phyloP scores from a whole-genome alignment of 2,329 filamentous ascomycete species.

The Neofusicoccum cordaticola region DNA sequence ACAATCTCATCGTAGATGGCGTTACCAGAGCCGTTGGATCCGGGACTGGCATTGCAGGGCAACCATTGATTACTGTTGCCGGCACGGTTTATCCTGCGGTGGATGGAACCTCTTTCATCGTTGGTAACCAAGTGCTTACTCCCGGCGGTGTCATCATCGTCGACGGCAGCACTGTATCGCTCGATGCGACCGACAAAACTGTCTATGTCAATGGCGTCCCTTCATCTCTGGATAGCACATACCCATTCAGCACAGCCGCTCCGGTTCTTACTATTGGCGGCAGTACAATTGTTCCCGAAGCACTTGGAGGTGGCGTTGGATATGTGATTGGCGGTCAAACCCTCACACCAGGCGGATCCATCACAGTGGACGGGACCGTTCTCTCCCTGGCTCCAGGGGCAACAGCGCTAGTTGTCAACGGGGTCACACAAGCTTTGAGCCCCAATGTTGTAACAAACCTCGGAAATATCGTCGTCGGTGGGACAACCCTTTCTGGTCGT shows the following conservation, averaged over 20 bases:
- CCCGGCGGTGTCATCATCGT: conserved; percentile 25
- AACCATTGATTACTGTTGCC: conserved; percentile 20
- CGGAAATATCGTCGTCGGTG: conserved; percentile 33
- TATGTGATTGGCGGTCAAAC: conserved; percentile 20
- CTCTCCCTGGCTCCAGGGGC: conserved; percentile 24
- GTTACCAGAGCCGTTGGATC: conserved; percentile 19
- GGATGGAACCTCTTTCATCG: conserved; percentile 15
- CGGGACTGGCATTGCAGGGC: background rate
- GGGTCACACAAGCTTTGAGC: conserved; percentile 21
- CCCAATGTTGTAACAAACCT: conserved; percentile 25
- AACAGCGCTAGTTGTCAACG: conserved; percentile 32
- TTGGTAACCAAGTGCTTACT: conserved; percentile 26
- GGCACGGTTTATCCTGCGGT: conserved; percentile 14
- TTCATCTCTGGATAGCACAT: background rate
- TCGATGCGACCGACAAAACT: conserved; percentile 17
- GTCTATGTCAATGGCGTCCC: conserved; percentile 20
- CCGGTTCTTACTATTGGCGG: conserved; percentile 23
- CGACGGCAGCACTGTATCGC: conserved; percentile 18
- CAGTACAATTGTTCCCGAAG: background rate
- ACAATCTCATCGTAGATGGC: conserved; percentile 27
- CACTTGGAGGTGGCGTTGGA: background rate
- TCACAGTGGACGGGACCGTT: conserved; percentile 23
- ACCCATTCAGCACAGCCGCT: conserved; percentile 19
- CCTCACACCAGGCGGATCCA: conserved; percentile 24
- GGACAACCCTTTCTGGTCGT: conserved; percentile 21